A percentile compares a stretch with the other conserved stretches of the same genome.
Conservation (phyloP, 352 stramenopile species). For the Phytophthora pistaciae region DNA sequence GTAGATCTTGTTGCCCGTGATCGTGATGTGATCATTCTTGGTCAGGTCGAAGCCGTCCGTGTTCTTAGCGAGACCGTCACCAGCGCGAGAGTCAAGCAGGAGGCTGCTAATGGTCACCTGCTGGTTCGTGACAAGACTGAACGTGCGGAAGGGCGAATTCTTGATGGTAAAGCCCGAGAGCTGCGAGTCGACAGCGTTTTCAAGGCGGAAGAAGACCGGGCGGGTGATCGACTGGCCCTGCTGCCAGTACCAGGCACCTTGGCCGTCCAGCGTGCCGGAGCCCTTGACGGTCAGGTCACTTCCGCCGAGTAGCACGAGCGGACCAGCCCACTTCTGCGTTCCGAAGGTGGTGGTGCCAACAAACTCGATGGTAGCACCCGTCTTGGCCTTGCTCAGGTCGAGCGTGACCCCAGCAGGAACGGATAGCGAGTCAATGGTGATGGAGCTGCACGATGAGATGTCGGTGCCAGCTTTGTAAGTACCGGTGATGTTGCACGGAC, state of each 20-base stretch:
- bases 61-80: constrained; percentile 18
- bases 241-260: constrained; percentile 45
- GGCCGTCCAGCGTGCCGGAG: constrained; percentile 39
- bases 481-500: constrained; percentile 33
- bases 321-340: constrained; percentile 34
- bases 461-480: constrained; percentile 35
- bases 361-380: constrained; percentile 35
- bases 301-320: constrained; percentile 35
- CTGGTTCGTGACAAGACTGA: constrained; percentile 34
- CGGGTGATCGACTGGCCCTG: constrained; percentile 29
- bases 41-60: constrained; percentile 21
- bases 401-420: constrained; percentile 19
- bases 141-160: constrained; percentile 32
- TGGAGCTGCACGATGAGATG: constrained; percentile 36
- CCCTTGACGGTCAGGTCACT: constrained; percentile 27
- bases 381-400: constrained; percentile 39
- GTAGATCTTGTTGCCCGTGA: constrained; percentile 23
- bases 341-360: constrained; percentile 44
- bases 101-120: constrained; percentile 19
- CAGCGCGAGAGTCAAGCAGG: constrained; percentile 12
- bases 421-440: constrained; percentile 26
- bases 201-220: constrained; percentile 19
- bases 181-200: constrained; percentile 19
- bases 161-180: constrained; percentile 41
- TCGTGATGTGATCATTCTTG: constrained; percentile 22